Evolutionary conservation across 176 grass and related monocot species (phyloP), one percentile per base, ranked within the genome.

Genomic region (Zea luxurians): DNA sequence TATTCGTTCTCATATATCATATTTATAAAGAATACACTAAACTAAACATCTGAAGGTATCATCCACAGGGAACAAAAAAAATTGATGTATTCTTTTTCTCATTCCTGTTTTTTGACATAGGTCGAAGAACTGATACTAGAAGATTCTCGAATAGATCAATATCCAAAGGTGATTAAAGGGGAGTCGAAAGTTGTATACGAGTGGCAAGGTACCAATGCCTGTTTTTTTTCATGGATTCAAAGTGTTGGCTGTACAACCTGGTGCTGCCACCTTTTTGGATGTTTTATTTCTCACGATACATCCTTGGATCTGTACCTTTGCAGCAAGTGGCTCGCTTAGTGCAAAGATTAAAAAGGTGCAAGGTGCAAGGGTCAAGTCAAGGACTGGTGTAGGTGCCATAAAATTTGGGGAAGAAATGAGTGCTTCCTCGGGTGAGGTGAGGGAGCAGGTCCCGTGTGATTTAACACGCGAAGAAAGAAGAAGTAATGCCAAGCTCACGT

Each of bases 61-160:
- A n/a, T n/a, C n/a, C n/a, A n/a, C n/a, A 54, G 27, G 17, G 47
- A 77, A 60, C 44, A 35, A 43, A 68, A 77, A 60, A 68, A 77
- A 60, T 11, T 48, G 13, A 40, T 50, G 7, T 58, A 3, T 18
- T 64, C 67, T 68, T 46, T 82, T 74, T 53, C 35, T 53, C 20
- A 62, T 77, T 66, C 55, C 7, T 72, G 47, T 64, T 76, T 27
- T 27, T 49, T 61, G 60, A 21, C 49, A 73, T 84, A 97, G 94
- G 91, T 97, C 66, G 94, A 97, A 89, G 91, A 97, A 62, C 77
- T 94, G 44, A 80, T 94, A 87, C 65, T 84, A 7, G 87, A 97
- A 74, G 94, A 97, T 90, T 97, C 94, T 74, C 89, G 91, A 53
- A 94, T 94, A 73, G 89, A 92, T 74, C 95, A 92, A 64, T 92